phyloP scores from a whole-genome alignment of 768 basidiomycete genomes.

The Chiua virens region DNA sequence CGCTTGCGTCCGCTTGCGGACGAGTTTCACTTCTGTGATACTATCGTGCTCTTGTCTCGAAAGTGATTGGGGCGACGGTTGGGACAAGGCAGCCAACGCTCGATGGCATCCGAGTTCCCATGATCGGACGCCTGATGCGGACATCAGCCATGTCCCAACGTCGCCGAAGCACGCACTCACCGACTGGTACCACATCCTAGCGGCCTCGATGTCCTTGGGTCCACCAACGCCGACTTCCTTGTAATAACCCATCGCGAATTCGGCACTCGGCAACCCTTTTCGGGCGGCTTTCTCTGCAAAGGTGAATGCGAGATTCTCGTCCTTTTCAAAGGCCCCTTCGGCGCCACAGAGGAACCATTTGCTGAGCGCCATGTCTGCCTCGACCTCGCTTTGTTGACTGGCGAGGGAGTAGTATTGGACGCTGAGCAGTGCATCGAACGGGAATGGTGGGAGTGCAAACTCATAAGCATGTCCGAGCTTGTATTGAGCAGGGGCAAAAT shows the following conservation, averaged over 20 bases:
- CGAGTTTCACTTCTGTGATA: conserved; percentile 76
- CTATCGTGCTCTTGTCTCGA: conserved; percentile 79
- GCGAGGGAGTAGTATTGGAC: conserved; percentile 90
- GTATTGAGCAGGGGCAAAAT: conserved; percentile 86
- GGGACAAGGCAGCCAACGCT: conserved; percentile 69
- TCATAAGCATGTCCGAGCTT: conserved; percentile 93
- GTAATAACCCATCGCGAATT: conserved; percentile 97
- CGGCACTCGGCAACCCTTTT: conserved; percentile 75
- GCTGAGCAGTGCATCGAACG: conserved; percentile 84
- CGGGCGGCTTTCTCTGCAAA: conserved; percentile 88
- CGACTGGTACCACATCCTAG: conserved; percentile 76
- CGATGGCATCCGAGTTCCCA: conserved; percentile 77
- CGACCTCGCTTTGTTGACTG: conserved; percentile 81
- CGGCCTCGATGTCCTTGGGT: conserved; percentile 55
- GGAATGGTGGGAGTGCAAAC: conserved; percentile 80
- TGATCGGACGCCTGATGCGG: conserved; percentile 65
- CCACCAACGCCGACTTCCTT: conserved; percentile 90
- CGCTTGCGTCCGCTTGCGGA: conserved; percentile 78
- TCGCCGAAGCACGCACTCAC: conserved; percentile 34
- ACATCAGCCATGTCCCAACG: neutral
- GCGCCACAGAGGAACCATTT: conserved; percentile 98
- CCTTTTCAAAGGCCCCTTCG: conserved; percentile 75
- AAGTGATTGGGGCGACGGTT: conserved; percentile 60
- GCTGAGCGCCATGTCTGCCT: conserved; percentile 95
- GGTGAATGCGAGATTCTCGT: conserved; percentile 79